These are phyloP conservation scores for Angophora floribunda DNA, from an alignment of 345 rosid species.

Conservation along the genomic window DNA sequence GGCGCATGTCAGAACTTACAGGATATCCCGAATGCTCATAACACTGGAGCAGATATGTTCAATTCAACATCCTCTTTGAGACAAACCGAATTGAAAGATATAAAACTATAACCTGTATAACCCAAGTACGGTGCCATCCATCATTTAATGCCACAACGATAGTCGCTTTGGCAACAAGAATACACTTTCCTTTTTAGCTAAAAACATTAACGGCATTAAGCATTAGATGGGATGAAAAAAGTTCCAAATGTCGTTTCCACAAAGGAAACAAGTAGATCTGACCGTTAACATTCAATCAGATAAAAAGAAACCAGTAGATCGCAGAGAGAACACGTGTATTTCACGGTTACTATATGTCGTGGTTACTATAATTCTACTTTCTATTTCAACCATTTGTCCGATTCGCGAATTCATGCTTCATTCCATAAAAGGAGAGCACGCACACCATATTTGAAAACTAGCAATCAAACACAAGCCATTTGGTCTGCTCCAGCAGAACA, in stretches of 20 bases:
- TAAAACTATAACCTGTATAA: background rate
- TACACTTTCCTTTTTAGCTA: background rate
- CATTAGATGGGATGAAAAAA: background rate
- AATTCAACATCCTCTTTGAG: background rate
- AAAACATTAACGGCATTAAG: background rate
- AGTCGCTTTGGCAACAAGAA: background rate
- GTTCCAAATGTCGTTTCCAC: background rate
- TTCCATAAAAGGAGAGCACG: background rate
- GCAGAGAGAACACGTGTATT: background rate
- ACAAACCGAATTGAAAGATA: background rate
- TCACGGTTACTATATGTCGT: background rate
- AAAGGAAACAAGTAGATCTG: background rate
- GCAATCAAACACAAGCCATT: background rate
- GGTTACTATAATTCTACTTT: background rate
- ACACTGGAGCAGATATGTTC: background rate
- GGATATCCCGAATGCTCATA: background rate
- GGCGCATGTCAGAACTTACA: background rate
- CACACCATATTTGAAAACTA: background rate
- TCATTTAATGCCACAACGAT: background rate
- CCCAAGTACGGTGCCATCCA: background rate
- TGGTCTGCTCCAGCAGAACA: background rate
- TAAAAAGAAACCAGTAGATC: background rate
- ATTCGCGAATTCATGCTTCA: background rate
- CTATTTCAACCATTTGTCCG: background rate
- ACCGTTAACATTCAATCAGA: background rate